These are phyloP conservation scores for Aspergillus clavatus DNA, from an alignment of 2,329 filamentous ascomycete genomes.

Conservation along the genomic window DNA sequence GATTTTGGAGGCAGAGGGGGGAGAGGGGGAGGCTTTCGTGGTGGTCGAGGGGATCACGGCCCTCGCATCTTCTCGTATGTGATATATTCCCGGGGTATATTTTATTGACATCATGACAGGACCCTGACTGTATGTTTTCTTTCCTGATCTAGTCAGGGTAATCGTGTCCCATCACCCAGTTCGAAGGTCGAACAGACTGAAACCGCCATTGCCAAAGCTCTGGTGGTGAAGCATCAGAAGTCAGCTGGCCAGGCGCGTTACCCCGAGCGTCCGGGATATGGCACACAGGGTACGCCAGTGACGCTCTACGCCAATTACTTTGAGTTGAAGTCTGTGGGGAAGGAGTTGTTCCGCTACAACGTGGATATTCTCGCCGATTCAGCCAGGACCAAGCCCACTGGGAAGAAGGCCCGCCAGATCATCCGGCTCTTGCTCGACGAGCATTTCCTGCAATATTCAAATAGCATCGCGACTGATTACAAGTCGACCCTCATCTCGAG, in stretches of 20 bases:
- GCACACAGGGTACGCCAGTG: constrained; percentile 28
- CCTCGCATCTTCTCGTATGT: constrained; percentile 30
- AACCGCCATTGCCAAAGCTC: constrained; percentile 21
- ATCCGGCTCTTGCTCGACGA: constrained; percentile 45
- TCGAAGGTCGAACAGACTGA: constrained; percentile 25
- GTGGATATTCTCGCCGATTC: constrained; percentile 29
- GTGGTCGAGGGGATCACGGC: constrained; percentile 14
- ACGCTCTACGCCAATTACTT: constrained; percentile 40
- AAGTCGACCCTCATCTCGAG: constrained; percentile 35
- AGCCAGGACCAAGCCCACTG: constrained; percentile 25
- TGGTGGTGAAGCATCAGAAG: constrained; percentile 17
- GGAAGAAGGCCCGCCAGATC: constrained; percentile 45
- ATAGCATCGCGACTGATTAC: constrained; percentile 38
- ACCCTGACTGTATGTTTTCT: not conserved
- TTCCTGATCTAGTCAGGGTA: constrained; percentile 17
- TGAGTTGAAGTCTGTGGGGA: constrained; percentile 32
- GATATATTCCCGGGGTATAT: not conserved
- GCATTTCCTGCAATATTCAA: constrained; percentile 25
- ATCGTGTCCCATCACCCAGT: constrained; percentile 18
- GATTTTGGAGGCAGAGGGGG: constrained; percentile 3
- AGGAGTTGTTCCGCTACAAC: constrained; percentile 40
- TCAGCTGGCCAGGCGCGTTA: constrained; percentile 16
- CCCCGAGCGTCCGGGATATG: constrained; percentile 37
- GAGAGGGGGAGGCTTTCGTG: constrained; percentile 9
- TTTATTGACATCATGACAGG: not conserved